Evolutionary conservation across 768 basidiomycete species (phyloP).

Genomic region (Pulveroboletus sp.): DNA sequence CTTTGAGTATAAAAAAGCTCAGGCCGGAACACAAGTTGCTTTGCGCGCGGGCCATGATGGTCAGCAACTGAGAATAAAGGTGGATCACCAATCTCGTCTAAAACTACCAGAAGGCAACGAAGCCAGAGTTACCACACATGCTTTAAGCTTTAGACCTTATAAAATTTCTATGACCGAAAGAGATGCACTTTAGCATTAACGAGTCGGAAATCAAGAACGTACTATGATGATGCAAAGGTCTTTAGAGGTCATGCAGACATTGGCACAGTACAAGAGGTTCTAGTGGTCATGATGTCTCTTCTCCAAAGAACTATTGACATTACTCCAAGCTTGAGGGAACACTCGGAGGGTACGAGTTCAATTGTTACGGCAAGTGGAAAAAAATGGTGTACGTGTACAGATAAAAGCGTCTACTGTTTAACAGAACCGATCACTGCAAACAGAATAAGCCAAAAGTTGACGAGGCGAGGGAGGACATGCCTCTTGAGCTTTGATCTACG

Average conservation of each 20-base stretch:
- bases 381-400: constrained; percentile 10
- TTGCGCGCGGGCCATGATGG: neutral
- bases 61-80: neutral
- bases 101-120: constrained; percentile 2
- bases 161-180: neutral
- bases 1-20: no score
- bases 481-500: constrained; percentile 81
- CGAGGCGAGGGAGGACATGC: constrained; percentile 31
- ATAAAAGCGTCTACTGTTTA: constrained; percentile 20
- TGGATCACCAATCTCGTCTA: constrained; percentile 10
- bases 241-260: constrained; percentile 11
- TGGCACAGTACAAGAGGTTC: neutral
- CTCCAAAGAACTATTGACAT: neutral
- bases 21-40: neutral
- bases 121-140: neutral
- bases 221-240: constrained; percentile 6
- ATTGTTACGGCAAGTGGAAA: constrained; percentile 16
- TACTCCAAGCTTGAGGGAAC: neutral
- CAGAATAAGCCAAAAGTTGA: constrained; percentile 3
- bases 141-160: neutral
- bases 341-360: constrained; percentile 3
- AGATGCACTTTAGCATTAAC: neutral
- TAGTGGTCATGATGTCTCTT: constrained; percentile 3
- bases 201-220: neutral
- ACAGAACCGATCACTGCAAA: constrained; percentile 43